Base-by-base conservation (phyloP, 345 rosid genomes). In the Rhodamnia argentea region DNA sequence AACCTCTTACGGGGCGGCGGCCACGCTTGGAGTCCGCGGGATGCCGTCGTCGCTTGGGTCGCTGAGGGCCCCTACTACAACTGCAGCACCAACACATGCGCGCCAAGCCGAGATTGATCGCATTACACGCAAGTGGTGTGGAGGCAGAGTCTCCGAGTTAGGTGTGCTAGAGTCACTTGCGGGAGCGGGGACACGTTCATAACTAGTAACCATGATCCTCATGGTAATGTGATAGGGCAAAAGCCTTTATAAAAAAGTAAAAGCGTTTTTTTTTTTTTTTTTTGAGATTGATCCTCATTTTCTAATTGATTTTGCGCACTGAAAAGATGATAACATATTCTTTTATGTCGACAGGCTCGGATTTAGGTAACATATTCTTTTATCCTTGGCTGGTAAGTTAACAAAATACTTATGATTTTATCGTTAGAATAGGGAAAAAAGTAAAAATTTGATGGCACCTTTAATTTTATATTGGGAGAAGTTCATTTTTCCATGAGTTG, bases 101-200 rank as follows among this genome's bases (percentile, higher is more conserved):
- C 37, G 4, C 64, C 87, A 1, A 84, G 87, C 47, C 88, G 85
- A 52, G 92, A 89, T 40, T 94, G 97, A 84, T 50, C 86, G 89
- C 96, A 92, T 90, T 93, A 92, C 86, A 94, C 96, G 1, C 97
- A 94, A 83, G 86, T 94, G 44, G 91, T 95, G 52, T 94, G 98
- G 98, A 92, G 91, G 88, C 86, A 93, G 51, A 92, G 93, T 84
- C 52, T 84, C 87, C 91, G 85, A 88, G 44, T 94, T 59, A 97
- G 96, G 4, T 95, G 98, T 56, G 95, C 94, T 0, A 86, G 85
- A 74, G 87, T 89, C 26, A 84, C 50, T 52, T 93, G 96, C 86
- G 82, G 20, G 62, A 92, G 64, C 40, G 95, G 93, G 24, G 96
- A 89, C 83, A 93, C 95, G 18, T 90, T 94, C 83, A 85, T 93